Conservation (phyloP, 2,329 filamentous ascomycete species). For the Dactylellina cionopaga region DNA sequence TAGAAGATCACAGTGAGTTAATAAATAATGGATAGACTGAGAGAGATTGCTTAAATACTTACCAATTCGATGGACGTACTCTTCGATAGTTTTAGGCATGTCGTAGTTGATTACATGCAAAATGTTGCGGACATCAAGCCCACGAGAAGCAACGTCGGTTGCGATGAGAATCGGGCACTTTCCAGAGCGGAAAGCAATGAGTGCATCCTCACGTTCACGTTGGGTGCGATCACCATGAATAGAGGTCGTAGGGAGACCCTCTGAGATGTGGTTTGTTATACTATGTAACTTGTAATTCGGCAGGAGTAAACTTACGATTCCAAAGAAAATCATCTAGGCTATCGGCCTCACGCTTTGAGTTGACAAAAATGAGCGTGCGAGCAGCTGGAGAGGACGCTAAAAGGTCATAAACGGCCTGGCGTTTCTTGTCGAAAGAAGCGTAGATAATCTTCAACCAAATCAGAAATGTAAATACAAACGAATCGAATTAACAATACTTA, state of each 20-base stretch:
- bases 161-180: conserved; percentile 81
- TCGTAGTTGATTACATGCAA: conserved; percentile 95
- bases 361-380: conserved; percentile 90
- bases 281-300: not conserved
- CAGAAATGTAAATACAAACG: conserved; percentile 17
- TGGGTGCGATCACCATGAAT: conserved; percentile 90
- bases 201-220: conserved; percentile 87
- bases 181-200: conserved; percentile 82
- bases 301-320: conserved; percentile 65
- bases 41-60: too few species aligned
- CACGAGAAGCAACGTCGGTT: conserved; percentile 86
- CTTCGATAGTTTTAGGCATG: conserved; percentile 87
- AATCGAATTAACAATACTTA: conserved; percentile 58
- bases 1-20: too few species aligned
- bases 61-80: conserved; percentile 96
- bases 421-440: conserved; percentile 74
- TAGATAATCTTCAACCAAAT: conserved; percentile 67
- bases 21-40: too few species aligned
- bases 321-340: conserved; percentile 87
- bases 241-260: conserved; percentile 80
- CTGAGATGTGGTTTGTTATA: conserved; percentile 19
- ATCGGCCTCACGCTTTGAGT: conserved; percentile 80
- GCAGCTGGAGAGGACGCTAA: conserved; percentile 75
- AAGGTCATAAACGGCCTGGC: conserved; percentile 75
- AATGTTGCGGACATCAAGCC: conserved; percentile 86